These are phyloP conservation scores for Cryptosporidium andersoni DNA, from an alignment of 169 alveolate genomes.

Conservation along the genomic window DNA sequence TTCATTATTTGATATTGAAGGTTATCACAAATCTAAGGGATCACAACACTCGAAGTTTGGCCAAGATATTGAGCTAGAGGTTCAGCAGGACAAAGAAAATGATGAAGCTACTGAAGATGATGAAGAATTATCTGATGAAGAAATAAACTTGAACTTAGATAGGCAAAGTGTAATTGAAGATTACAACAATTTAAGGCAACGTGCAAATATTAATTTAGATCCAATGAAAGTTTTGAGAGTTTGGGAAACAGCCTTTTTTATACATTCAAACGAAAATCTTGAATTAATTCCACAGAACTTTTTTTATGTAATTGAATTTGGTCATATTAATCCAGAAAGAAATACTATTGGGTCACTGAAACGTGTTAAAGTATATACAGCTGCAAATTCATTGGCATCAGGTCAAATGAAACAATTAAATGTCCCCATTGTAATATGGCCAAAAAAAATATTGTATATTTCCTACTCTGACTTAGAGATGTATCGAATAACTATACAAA, in stretches of 20 bases:
- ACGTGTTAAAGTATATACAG: slow-evolving; percentile 59
- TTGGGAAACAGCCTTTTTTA: slow-evolving; percentile 65
- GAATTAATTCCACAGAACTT: slow-evolving; percentile 51
- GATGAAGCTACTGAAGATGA: slow-evolving; percentile 21
- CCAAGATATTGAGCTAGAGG: slow-evolving; percentile 49
- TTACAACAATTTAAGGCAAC: background rate
- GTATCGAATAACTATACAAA: slow-evolving; percentile 79
- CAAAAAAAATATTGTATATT: slow-evolving; percentile 75
- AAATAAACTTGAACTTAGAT: background rate
- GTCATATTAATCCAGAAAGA: slow-evolving; percentile 69
- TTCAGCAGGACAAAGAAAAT: slow-evolving; percentile 20
- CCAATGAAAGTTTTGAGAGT: slow-evolving; percentile 52
- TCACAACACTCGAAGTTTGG: slow-evolving; percentile 19
- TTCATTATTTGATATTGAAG: slow-evolving; percentile 50
- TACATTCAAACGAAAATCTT: slow-evolving; percentile 54
- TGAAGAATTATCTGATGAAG: slow-evolving; percentile 8
- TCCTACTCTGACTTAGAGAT: slow-evolving; percentile 83
- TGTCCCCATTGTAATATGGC: slow-evolving; percentile 76
- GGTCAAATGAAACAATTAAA: slow-evolving; percentile 36
- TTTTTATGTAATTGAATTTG: slow-evolving; percentile 64
- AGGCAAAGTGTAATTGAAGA: slow-evolving; percentile 22
- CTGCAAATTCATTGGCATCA: slow-evolving; percentile 39
- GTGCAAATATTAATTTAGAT: slow-evolving; percentile 16
- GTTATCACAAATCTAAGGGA: slow-evolving; percentile 37
- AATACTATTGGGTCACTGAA: slow-evolving; percentile 41